Percentiles rank a stretch among this genome's conserved stretches.
phyloP scores from a whole-genome alignment of 2,329 filamentous ascomycete species.

The Fusarium equiseti region DNA sequence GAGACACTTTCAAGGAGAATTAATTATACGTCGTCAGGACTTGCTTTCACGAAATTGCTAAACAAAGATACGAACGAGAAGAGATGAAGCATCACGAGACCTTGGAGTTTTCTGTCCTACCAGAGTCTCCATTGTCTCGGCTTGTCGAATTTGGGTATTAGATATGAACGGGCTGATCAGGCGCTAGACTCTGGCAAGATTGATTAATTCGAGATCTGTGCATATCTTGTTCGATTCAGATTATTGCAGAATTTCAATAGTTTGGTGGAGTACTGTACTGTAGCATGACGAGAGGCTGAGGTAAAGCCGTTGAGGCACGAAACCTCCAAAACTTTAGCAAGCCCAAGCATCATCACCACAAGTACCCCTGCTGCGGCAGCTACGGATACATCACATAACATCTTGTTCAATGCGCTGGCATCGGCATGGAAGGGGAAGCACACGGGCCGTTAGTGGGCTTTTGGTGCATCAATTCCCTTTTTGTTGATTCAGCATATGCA shows the following conservation, averaged over 20 bases:
- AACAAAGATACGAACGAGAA: constrained; percentile 34
- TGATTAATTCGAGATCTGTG: background rate
- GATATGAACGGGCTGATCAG: constrained; percentile 14
- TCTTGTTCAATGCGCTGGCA: constrained; percentile 23
- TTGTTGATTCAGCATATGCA: background rate
- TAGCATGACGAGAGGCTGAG: constrained; percentile 18
- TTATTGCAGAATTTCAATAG: constrained; percentile 28
- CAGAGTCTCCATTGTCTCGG: constrained; percentile 31
- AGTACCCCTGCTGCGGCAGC: constrained; percentile 1
- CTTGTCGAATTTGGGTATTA: constrained; percentile 18
- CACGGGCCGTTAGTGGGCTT: constrained; percentile 42
- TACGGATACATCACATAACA: constrained; percentile 1
- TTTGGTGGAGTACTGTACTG: constrained; percentile 17
- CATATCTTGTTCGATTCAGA: constrained; percentile 5
- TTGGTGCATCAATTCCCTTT: constrained; percentile 19
- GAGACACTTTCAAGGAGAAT: constrained; percentile 32
- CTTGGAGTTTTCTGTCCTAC: constrained; percentile 10
- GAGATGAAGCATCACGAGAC: constrained; percentile 15
- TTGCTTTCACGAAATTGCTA: constrained; percentile 4
- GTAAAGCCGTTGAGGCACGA: constrained; percentile 8
- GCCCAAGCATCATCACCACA: background rate
- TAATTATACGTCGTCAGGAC: constrained; percentile 12
- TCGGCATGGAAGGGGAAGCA: constrained; percentile 20
- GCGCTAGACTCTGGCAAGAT: constrained; percentile 33
- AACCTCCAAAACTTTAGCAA: constrained; percentile 6